Conservation (phyloP, 257 asterid species). For the Lavandula angustifolia region DNA sequence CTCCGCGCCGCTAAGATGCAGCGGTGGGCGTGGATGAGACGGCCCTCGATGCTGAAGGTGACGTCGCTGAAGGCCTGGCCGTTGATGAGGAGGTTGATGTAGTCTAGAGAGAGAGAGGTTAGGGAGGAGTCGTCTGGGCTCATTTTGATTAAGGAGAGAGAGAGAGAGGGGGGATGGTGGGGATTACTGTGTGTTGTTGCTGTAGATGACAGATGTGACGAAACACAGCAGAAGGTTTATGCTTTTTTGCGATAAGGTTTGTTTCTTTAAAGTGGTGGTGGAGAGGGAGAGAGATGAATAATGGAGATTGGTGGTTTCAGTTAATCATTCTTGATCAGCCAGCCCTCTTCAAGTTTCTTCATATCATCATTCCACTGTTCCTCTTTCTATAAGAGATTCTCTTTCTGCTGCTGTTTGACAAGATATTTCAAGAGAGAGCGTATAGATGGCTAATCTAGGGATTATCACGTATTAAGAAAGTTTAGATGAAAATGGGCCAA, state of each 20-base stretch:
- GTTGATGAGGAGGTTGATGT: slow-evolving; percentile 84
- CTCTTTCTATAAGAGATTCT: no score
- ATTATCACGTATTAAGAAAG: background rate
- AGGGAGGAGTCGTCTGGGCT: slow-evolving; percentile 70
- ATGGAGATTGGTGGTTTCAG: slow-evolving; percentile 28
- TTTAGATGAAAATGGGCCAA: slow-evolving; percentile 9
- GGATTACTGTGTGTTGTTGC: slow-evolving; percentile 20
- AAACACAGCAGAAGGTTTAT: slow-evolving; percentile 16
- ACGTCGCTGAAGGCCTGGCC: slow-evolving; percentile 97
- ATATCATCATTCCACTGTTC: no score
- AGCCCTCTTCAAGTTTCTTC: background rate
- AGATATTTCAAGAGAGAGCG: no score
- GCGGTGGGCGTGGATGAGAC: slow-evolving; percentile 77
- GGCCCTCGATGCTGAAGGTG: slow-evolving; percentile 90
- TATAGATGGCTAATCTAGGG: no score
- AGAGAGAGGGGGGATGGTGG: background rate
- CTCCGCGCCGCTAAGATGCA: slow-evolving; percentile 90
- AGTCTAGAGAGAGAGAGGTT: slow-evolving; percentile 85
- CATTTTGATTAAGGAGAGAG: slow-evolving; percentile 32
- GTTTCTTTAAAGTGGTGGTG: background rate
- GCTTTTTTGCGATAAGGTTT: slow-evolving; percentile 2
- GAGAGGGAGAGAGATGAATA: background rate
- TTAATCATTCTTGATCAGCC: slow-evolving; percentile 22
- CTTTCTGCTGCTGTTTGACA: no score
- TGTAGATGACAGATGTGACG: slow-evolving; percentile 36